Percentiles rank a stretch among this genome's conserved stretches.
Conservation (phyloP, 352 stramenopile genomes). For the Blastocystis sp. region DNA sequence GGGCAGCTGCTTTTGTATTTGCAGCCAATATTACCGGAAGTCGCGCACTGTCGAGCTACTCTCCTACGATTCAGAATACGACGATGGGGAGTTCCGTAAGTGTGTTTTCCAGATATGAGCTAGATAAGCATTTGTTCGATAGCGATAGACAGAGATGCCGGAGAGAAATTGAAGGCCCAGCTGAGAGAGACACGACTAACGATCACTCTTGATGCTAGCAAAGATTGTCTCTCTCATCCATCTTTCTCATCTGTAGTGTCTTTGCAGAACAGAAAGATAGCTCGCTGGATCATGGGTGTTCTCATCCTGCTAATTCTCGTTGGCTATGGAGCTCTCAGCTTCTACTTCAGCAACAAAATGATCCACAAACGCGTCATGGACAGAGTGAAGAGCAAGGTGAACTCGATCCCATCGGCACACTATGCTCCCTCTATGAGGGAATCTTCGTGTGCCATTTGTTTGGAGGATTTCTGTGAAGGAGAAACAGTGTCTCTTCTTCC, state of each 20-base stretch:
- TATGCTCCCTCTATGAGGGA: slow-evolving; percentile 5
- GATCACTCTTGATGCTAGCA: background rate
- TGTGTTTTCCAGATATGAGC: background rate
- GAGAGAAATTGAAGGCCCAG: background rate
- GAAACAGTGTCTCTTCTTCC: slow-evolving; percentile 10
- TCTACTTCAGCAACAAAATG: background rate
- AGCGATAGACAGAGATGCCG: background rate
- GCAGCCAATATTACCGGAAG: background rate
- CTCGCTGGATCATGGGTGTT: background rate
- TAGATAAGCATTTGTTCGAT: background rate
- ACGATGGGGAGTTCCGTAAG: background rate
- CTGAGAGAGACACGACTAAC: background rate
- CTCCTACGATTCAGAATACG: background rate
- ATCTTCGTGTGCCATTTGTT: background rate
- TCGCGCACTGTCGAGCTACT: background rate
- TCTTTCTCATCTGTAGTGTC: background rate
- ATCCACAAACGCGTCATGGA: slow-evolving; percentile 10
- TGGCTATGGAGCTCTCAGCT: background rate
- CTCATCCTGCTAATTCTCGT: background rate
- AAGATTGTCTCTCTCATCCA: background rate
- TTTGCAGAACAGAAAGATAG: background rate
- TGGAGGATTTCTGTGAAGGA: background rate
- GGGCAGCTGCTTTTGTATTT: background rate
- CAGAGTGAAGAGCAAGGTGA: background rate
- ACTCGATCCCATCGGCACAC: background rate